Evolutionary conservation across 495 filamentous ascomycete species (phyloP), one percentile per base, ranked within the genome.

Genomic region (Talaromyces ruber): DNA sequence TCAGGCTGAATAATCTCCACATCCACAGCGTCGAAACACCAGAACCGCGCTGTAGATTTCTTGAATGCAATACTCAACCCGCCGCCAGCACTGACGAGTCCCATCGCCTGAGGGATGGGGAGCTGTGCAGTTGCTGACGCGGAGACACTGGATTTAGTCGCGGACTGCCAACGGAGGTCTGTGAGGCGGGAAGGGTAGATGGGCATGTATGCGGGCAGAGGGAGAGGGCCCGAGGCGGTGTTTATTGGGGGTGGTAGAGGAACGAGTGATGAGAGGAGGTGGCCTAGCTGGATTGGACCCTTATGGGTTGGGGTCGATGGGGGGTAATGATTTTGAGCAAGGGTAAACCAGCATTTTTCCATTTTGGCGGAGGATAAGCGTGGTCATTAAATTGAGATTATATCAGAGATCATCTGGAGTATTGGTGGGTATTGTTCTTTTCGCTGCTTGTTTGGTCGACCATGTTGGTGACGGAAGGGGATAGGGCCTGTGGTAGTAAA

Each of bases 281-380:
- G 56, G 7, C 56, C 56, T 11, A 59, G 29, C 22, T 59, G 56
- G 7, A 59, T 59, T 32, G 56, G 56, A 7, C 56, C 56, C 8
- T 16, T 59, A 39, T 30, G 7, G 29, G 8, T 22, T 22, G 7
- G 28, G 30, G 56, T 8, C 9, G 30, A 32, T 28, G 56, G 56
- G 4, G 56, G 56, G 24, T 59, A 59, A 25, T 59, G 18, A 7
- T 22, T 59, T 22, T 59, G 56, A 11, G 7, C 11, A 4, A 59
- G 24, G 8, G 24, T 25, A 37, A 59, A 59, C 56, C 56, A 59
- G 56, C 56, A 59, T 37, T 39, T 59, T 39, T 59, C 56, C 56
- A 59, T 59, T 59, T 32, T 32, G 30, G 30, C 30, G 30, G 30
- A 9, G 30, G 30, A 32, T 32, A 4, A 4, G 30, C 9, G 30